Conservation (phyloP, 805 yeast genomes). For the Candida xiaguanensis region DNA sequence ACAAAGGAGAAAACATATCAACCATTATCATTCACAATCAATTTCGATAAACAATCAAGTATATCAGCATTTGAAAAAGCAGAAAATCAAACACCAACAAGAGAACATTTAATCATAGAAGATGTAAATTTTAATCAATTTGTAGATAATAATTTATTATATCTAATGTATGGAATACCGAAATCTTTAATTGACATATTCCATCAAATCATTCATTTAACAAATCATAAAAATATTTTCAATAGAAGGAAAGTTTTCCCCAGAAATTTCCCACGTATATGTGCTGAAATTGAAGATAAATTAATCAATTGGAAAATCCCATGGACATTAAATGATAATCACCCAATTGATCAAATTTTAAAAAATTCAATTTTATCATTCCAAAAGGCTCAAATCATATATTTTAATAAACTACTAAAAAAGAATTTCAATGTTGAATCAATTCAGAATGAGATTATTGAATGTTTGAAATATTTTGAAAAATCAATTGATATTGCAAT, state of each 20-base stretch:
- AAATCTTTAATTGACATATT: slow-evolving; percentile 42
- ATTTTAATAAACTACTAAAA: slow-evolving; percentile 45
- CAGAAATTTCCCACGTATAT: slow-evolving; percentile 51
- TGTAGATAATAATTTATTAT: slow-evolving; percentile 23
- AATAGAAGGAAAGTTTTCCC: slow-evolving; percentile 37
- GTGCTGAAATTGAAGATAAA: slow-evolving; percentile 53
- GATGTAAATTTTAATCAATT: slow-evolving; percentile 9
- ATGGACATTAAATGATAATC: slow-evolving; percentile 32
- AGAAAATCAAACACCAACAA: background rate
- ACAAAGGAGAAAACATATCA: slow-evolving; percentile 12
- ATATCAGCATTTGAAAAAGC: background rate
- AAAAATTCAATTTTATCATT: slow-evolving; percentile 23
- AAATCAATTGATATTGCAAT: slow-evolving; percentile 15
- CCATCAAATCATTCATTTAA: slow-evolving; percentile 41
- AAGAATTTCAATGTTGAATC: slow-evolving; percentile 28
- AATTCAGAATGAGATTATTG: slow-evolving; percentile 32
- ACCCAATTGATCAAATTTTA: slow-evolving; percentile 37
- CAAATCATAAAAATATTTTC: slow-evolving; percentile 53
- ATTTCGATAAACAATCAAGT: slow-evolving; percentile 16
- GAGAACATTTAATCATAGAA: background rate
- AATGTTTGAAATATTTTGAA: slow-evolving; percentile 34
- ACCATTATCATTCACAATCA: slow-evolving; percentile 26
- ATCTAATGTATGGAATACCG: slow-evolving; percentile 49
- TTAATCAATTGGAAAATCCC: slow-evolving; percentile 41
- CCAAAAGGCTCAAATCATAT: slow-evolving; percentile 42